Evolutionary conservation across 768 basidiomycete species (phyloP), one percentile per base, ranked within the genome.

Genomic region (Podaxis sp.): DNA sequence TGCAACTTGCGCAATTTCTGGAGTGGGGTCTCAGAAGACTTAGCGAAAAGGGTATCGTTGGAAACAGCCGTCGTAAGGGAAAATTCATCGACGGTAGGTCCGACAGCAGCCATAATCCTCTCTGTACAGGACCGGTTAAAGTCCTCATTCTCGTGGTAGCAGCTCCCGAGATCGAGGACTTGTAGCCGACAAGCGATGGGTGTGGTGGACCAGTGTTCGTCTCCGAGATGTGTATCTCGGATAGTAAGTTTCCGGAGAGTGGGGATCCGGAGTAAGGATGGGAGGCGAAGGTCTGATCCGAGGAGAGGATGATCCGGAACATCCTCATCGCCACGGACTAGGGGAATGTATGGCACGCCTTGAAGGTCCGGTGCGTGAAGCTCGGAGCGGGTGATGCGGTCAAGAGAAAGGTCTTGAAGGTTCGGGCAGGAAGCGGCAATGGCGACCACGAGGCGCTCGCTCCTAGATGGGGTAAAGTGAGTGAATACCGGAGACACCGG

Each of bases 181-280:
- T 86, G 75, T 49, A 88, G 76, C 17, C 77, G 76, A 71, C 85
- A 86, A 22, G 72, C 70, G 62, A 83, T 77, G 40, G 80, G 79
- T n/a, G 77, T 79, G 25, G 76, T 75, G n/a, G 78, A 73, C 87
- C 86, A 87, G 38, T 75, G 75, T 53, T 76, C 75, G 71, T 87
- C 85, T 15, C 88, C 88, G 60, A 91, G 80, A 73, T 90, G 89
- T 0, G 88, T 89, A 69, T 90, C 88, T 60, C 81, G 82, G 67
- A 91, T 84, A 47, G 79, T 79, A 65, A 91, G 85, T 65, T 80
- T 81, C 29, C 77, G 80, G 41, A 91, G 83, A 50, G 82, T 77
- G 6, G 86, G 81, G 52, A 91, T 79, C 66, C 81, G 80, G 54
- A 91, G 80, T 57, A 91, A 83, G 12, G 82, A 85, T 1, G 89